These are phyloP conservation scores for Komagataella mondaviorum DNA, from an alignment of 805 yeast genomes.

Conservation along the genomic window DNA sequence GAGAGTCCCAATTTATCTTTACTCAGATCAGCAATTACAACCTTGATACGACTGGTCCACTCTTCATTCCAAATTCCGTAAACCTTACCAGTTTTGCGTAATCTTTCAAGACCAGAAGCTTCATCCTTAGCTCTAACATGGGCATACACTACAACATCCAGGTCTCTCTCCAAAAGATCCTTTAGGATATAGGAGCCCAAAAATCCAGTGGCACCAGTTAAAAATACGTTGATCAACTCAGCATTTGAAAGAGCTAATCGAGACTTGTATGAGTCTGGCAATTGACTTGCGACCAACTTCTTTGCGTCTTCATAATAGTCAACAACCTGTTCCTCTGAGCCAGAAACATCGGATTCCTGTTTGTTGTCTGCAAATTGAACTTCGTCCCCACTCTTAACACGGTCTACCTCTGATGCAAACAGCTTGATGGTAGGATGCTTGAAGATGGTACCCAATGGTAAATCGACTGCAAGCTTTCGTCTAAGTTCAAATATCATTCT, in stretches of 20 bases:
- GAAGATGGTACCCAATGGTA: conserved; percentile 86
- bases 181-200: conserved; percentile 80
- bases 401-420: conserved; percentile 64
- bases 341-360: conserved; percentile 15
- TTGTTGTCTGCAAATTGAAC: conserved; percentile 24
- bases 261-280: conserved; percentile 31
- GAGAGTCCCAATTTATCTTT: conserved; percentile 58
- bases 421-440: conserved; percentile 74
- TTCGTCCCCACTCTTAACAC: conserved; percentile 34
- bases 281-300: conserved; percentile 25
- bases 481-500: conserved; percentile 91
- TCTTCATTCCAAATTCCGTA: conserved; percentile 70
- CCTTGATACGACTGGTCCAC: conserved; percentile 44
- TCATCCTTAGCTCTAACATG: conserved; percentile 80
- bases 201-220: conserved; percentile 96
- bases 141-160: conserved; percentile 53
- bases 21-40: conserved; percentile 77
- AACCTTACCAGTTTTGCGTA: conserved; percentile 60
- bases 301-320: conserved; percentile 71
- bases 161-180: conserved; percentile 51
- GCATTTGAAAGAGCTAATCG: conserved; percentile 13
- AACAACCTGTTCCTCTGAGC: conserved; percentile 9
- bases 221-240: conserved; percentile 37
- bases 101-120: conserved; percentile 61
- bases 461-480: conserved; percentile 59